Evolutionary conservation across 257 asterid genomes (phyloP).

Genomic region (Nicotiana tabacum): DNA sequence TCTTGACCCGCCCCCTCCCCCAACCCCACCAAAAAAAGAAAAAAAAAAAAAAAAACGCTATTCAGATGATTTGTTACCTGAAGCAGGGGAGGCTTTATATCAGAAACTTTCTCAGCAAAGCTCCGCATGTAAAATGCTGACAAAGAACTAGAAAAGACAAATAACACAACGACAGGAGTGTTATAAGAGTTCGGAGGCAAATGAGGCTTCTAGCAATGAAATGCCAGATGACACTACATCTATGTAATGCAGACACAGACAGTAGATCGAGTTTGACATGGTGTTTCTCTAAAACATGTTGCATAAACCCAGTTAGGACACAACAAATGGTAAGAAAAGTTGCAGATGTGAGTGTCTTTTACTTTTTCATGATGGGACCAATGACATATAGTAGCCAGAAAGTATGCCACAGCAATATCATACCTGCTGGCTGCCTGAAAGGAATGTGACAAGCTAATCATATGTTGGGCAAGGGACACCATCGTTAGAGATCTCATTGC

Average conservation of each 20-base stretch:
- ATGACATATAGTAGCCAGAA: background rate
- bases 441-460: constrained; percentile 75
- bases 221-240: constrained; percentile 7
- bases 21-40: background rate
- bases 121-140: constrained; percentile 92
- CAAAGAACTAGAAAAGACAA: constrained; percentile 64
- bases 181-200: constrained; percentile 1
- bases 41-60: constrained; percentile 11
- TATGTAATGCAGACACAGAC: background rate
- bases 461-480: constrained; percentile 96
- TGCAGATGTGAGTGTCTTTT: background rate
- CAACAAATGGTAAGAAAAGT: background rate
- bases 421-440: constrained; percentile 85
- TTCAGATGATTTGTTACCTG: constrained; percentile 55
- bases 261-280: background rate
- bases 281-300: background rate
- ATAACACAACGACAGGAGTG: constrained; percentile 8
- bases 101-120: constrained; percentile 65
- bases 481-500: constrained; percentile 91
- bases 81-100: constrained; percentile 76
- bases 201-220: constrained; percentile 12
- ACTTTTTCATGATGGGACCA: background rate
- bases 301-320: background rate
- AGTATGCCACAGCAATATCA: constrained; percentile 12
- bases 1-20: background rate